Base-by-base conservation (phyloP, 257 asterid species). In the Plectranthus barbatus region DNA sequence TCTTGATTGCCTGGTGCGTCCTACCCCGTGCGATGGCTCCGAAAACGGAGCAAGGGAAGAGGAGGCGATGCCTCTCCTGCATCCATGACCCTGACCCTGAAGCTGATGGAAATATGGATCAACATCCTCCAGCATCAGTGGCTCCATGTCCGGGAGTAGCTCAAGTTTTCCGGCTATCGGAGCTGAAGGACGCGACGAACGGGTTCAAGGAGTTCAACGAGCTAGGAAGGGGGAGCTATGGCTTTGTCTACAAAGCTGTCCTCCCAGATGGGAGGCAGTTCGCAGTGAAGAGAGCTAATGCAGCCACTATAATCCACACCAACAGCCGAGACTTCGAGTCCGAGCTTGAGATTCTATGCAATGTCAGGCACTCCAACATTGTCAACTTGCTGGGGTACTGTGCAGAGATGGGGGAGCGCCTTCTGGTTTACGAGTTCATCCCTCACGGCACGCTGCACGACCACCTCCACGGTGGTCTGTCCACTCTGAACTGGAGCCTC, bases 201-300 rank as follows among this genome's bases (percentile, higher is more conserved):
- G 99, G 97, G 4, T 92, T 92, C 76, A 92, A 92, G 71, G 99
- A 92, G 72, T 92, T 92, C 68, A 89, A 92, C 33, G 99, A 92
- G 85, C 93, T 92, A 0, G 99, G 99, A 0, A 65, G 96, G 11
- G 97, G 99, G 55, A 85, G 94, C 76, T 89, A 86, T 2, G 99
- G 99, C 4, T 92, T 92, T 40, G 96, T 92, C 5, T 89, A 92
- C 85, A 86, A 82, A 62, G 96, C 99, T 4, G 75, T 80, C 14
- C 91, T 92, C 31, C 57, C 96, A 0, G 97, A 92, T 47, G 97
- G 97, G 51, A 68, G 99, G 68, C 94, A 85, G 20, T 86, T 89
- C n/a, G 99, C 99, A 0, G 99, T 89, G 1, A 92, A 89, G 72
- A 70, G 99, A 33, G 99, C 97, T 1, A 92, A 92, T 64, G 99